A percentile compares a stretch with the other conserved stretches of the same genome.
These are phyloP conservation scores for Cyberlindnera galapagoensis DNA, from an alignment of 805 yeast genomes.

Conservation along the genomic window DNA sequence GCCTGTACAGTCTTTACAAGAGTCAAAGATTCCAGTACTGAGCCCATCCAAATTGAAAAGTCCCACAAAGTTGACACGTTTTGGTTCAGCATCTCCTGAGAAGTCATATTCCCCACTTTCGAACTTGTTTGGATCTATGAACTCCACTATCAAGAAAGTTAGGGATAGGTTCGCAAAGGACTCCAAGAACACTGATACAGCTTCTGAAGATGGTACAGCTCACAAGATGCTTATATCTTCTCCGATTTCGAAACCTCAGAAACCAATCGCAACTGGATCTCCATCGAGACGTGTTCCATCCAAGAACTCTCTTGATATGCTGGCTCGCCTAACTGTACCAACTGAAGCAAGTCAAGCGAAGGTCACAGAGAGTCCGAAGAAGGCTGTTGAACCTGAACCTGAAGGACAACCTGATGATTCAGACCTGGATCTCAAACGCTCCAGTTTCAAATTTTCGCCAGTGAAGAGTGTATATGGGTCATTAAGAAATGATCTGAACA, in stretches of 20 bases:
- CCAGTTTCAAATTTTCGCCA: constrained; percentile 20
- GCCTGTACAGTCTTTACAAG: too few relatives aligned
- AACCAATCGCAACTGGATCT: background rate
- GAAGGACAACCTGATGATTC: constrained; percentile 3
- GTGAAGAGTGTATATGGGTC: constrained; percentile 24
- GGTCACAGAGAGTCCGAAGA: background rate
- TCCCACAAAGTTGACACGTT: constrained; percentile 5
- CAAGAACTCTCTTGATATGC: constrained; percentile 3
- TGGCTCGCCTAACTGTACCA: constrained; percentile 12
- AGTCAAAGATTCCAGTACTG: constrained; percentile 1
- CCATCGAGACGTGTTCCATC: background rate
- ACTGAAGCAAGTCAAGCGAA: constrained; percentile 16
- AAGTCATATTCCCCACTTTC: constrained; percentile 20
- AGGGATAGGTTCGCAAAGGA: constrained; percentile 17
- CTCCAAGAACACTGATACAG: constrained; percentile 8
- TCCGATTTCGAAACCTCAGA: background rate
- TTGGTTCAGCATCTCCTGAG: constrained; percentile 3
- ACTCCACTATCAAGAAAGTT: constrained; percentile 20
- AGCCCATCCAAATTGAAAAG: constrained; percentile 7
- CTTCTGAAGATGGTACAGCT: constrained; percentile 4
- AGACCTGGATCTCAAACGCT: constrained; percentile 11
- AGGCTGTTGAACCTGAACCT: background rate
- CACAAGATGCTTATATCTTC: constrained; percentile 1
- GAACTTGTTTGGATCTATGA: constrained; percentile 20
- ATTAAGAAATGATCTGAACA: constrained; percentile 21